phyloP scores from a whole-genome alignment of 371 early-diverging fungal species.

The Polyrhizophydium stewartii region DNA sequence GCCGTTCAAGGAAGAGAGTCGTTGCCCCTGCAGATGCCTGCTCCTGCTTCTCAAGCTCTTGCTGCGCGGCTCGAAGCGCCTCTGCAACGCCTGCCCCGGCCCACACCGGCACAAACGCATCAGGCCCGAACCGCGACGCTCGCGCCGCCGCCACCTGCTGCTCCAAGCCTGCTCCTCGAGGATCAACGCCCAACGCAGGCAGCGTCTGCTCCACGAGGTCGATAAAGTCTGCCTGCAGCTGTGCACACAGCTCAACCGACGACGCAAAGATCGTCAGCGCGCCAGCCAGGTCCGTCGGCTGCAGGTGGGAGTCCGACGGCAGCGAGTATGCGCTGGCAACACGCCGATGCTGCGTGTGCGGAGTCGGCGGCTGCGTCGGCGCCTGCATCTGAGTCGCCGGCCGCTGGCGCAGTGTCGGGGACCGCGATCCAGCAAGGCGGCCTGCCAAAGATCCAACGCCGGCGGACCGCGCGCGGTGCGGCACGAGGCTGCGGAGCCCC shows the following conservation, averaged over 20 bases:
- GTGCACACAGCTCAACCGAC: conserved; percentile 17
- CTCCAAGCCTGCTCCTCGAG: not conserved
- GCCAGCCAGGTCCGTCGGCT: conserved; percentile 2
- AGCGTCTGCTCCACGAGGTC: not conserved
- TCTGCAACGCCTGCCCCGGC: not conserved
- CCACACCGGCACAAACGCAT: not conserved
- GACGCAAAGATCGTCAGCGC: conserved; percentile 18
- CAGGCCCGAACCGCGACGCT: not conserved
- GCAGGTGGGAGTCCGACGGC: no score
- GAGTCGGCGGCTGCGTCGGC: not conserved
- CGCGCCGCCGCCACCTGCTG: not conserved
- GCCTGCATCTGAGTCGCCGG: no score
- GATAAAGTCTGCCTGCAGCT: conserved; percentile 14
- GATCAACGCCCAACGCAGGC: not conserved
- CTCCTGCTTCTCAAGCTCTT: not conserved
- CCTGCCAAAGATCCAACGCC: no score
- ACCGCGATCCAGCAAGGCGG: no score
- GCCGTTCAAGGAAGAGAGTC: not conserved
- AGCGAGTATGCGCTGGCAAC: not conserved
- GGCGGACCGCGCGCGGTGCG: conserved; percentile 9
- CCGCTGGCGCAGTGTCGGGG: no score
- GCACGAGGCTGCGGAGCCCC: conserved; percentile 19
- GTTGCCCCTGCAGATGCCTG: not conserved
- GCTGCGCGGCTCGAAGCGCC: not conserved
- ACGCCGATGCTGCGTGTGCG: not conserved